Conservation (phyloP, 106 monocot species). For the Phalaenopsis aphrodite region DNA sequence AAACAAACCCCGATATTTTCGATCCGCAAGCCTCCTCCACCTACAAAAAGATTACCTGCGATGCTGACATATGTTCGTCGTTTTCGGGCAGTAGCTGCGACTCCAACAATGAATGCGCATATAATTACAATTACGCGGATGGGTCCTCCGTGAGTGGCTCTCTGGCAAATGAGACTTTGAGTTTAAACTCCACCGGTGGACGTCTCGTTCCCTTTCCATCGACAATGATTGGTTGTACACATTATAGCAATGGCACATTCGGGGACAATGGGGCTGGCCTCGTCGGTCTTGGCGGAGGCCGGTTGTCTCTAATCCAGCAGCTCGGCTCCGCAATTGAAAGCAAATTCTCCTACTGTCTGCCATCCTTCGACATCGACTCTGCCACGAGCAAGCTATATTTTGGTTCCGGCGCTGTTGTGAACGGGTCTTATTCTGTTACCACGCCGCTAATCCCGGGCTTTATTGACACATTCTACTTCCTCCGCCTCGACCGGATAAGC, state of each 20-base stretch:
- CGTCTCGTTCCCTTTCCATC: conserved; percentile 15
- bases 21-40: conserved; percentile 61
- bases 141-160: conserved; percentile 55
- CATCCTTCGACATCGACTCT: conserved; percentile 1
- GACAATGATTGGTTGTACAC: conserved; percentile 65
- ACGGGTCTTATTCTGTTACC: neutral
- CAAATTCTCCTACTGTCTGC: conserved; percentile 77
- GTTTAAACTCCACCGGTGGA: conserved; percentile 21
- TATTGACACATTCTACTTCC: conserved; percentile 14
- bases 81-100: conserved; percentile 28
- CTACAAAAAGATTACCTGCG: conserved; percentile 51
- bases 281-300: conserved; percentile 69
- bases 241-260: conserved; percentile 47
- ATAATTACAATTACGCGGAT: conserved; percentile 51
- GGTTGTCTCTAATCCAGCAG: conserved; percentile 57
- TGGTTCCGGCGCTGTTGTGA: conserved; percentile 8
- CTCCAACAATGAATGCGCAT: conserved; percentile 29
- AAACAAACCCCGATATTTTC: conserved; percentile 49
- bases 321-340: conserved; percentile 39
- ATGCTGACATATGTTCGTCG: conserved; percentile 30
- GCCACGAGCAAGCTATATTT: conserved; percentile 20
- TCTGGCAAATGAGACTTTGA: conserved; percentile 32
- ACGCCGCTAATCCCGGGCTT: conserved; percentile 7
- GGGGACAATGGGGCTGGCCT: conserved; percentile 50
- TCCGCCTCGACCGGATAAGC: neutral